These are phyloP conservation scores for Colletotrichum sp. DNA, from an alignment of 2,329 filamentous ascomycete species.

Conservation along the genomic window DNA sequence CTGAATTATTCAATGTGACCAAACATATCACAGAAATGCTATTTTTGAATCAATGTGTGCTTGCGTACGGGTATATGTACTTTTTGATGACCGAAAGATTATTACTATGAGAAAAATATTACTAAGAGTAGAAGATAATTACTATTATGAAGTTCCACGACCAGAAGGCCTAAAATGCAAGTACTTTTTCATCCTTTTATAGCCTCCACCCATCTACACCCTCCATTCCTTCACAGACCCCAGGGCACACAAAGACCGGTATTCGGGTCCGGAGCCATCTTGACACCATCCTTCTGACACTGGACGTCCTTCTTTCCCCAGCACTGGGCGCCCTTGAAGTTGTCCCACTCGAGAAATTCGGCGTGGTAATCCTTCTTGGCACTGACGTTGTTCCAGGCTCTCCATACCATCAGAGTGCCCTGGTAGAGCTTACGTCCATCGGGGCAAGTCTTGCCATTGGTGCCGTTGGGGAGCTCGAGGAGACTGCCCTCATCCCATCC, in stretches of 20 bases:
- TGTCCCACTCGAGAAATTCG: neutral
- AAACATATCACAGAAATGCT: too few species aligned
- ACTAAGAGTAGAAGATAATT: neutral
- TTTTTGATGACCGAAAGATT: neutral
- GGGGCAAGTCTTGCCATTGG: neutral
- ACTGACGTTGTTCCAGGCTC: neutral
- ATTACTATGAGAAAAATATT: neutral
- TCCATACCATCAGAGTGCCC: neutral
- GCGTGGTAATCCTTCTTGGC: neutral
- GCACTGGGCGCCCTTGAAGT: conserved; percentile 6
- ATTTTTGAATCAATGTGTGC: too few species aligned
- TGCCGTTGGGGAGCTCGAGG: neutral
- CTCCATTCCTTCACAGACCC: neutral
- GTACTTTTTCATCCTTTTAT: neutral
- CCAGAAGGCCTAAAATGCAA: neutral
- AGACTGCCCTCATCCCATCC: neutral
- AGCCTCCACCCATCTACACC: neutral
- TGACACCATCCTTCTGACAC: neutral
- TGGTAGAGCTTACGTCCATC: neutral
- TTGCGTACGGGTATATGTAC: neutral
- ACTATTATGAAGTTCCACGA: neutral
- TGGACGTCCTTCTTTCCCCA: neutral
- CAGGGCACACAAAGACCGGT: neutral
- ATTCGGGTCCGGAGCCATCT: neutral
- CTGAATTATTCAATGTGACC: too few species aligned